Evolutionary conservation across 1,139 yeast genomes (phyloP).

Genomic region (Debaryomycetaceae sp.): DNA sequence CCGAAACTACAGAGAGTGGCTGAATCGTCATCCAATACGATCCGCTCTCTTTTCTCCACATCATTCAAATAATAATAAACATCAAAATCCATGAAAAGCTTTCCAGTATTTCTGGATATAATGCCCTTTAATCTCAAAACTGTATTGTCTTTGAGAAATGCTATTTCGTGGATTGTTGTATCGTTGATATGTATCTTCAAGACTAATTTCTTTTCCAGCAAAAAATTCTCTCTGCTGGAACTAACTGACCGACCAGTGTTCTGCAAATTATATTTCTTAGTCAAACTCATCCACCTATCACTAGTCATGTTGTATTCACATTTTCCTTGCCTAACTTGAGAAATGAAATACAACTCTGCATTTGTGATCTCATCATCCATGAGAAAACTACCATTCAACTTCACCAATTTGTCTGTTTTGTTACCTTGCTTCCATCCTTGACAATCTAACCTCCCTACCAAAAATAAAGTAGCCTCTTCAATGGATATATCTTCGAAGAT

Average conservation of each 20-base stretch:
- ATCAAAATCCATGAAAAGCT: constrained; percentile 16
- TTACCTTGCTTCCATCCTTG: constrained; percentile 4
- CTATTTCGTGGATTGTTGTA: constrained; percentile 8
- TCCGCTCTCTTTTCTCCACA: constrained; percentile 6
- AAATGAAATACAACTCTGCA: constrained; percentile 66
- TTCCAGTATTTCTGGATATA: constrained; percentile 11
- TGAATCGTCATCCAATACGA: constrained; percentile 28
- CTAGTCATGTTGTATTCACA: constrained; percentile 20
- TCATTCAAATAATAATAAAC: constrained; percentile 17
- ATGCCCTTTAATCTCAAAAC: constrained; percentile 28
- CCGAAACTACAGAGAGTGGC: constrained; percentile 34
- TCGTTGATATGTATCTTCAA: constrained; percentile 9
- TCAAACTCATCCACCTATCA: constrained; percentile 24
- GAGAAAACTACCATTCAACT: constrained; percentile 57
- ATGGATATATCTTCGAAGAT: constrained; percentile 30
- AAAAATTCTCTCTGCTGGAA: constrained; percentile 2
- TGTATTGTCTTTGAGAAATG: constrained; percentile 21
- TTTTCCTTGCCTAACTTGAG: constrained; percentile 39
- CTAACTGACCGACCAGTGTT: not conserved
- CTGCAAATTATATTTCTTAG: constrained; percentile 21
- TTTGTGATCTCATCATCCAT: constrained; percentile 48
- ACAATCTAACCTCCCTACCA: constrained; percentile 50
- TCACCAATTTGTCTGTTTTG: constrained; percentile 17
- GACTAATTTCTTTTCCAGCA: constrained; percentile 9
- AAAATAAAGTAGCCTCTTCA: constrained; percentile 35